Percentiles rank a stretch among this genome's conserved stretches.
Evolutionary conservation across 192 early-diverging fungal genomes (phyloP).

Genomic region (Irineochytrium annulatum): DNA sequence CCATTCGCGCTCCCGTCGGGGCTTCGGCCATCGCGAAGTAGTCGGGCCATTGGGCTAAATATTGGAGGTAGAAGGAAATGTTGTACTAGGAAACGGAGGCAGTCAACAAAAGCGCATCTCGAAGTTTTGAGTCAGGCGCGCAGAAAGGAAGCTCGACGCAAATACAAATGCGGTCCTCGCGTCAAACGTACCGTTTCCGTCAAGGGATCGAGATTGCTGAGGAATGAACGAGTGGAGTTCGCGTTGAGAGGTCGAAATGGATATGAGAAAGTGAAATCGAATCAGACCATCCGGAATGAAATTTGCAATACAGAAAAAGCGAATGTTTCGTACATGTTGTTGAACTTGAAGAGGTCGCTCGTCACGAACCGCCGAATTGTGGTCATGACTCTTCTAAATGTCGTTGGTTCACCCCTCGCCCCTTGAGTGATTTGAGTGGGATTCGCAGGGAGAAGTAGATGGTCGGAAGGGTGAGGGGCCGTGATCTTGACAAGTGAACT

Average conservation of each 20-base stretch:
- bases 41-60: constrained; percentile 92
- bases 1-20: constrained; percentile 69
- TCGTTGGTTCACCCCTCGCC: not conserved
- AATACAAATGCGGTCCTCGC: not conserved
- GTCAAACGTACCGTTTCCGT: constrained; percentile 80
- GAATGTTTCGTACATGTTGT: constrained; percentile 66
- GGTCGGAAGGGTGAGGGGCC: not conserved
- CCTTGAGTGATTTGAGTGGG: too few species aligned
- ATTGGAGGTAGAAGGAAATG: constrained; percentile 88
- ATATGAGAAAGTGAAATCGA: not conserved
- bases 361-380: constrained; percentile 68
- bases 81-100: constrained; percentile 66
- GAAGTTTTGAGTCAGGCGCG: not conserved
- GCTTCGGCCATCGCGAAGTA: constrained; percentile 83
- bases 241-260: too few species aligned
- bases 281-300: too few species aligned
- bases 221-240: not conserved
- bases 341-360: constrained; percentile 91
- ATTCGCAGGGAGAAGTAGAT: too few species aligned
- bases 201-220: constrained; percentile 83
- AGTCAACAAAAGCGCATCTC: not conserved
- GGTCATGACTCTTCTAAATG: constrained; percentile 37
- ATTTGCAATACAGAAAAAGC: not conserved
- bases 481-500: not conserved
- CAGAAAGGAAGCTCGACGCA: not conserved